Base-by-base conservation (phyloP, 2,329 filamentous ascomycete species). In the Ophiostoma ulmi region DNA sequence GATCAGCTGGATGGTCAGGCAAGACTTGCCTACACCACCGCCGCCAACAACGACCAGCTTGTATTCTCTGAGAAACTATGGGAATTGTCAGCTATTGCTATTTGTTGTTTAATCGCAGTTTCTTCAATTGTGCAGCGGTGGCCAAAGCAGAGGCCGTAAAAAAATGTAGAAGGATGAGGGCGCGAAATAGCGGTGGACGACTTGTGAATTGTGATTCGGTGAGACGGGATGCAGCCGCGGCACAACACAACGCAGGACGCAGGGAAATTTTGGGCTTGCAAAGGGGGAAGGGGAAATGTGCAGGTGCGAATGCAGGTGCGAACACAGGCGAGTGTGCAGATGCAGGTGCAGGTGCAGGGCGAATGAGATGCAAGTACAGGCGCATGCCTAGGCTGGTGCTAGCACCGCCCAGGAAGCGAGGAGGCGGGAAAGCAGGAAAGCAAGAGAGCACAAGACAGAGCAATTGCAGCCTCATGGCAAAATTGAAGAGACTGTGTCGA, bases 1-100 rank as follows among this genome's bases (percentile, higher is more conserved):
- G 78, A 92, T 93, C 82, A 94, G 88, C 85, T 98, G 95, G 79
- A 99, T 98, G 72, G 95, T 98, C 85, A 99, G 88, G 84, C 95
- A 98, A 73, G 94, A 98, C 86, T 99, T 99, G 84, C 95, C 95
- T 75, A 99, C 95, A 81, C 95, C 95, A 86, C 95, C 95, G 78
- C 96, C 95, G 77, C 95, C 95, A 75, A 99, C 94, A 73, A 98
- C 95, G 73, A 99, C 95, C 83, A 97, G 83, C 84, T 97, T 97
- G 83, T 97, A 97, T 84, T 95, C 92, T 87, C 92, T 86, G 80
- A 94, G 84, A 79, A 94, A 94, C 91, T 94, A 78, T 52, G 1
- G 38, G 14, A 39, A 36, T 39, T 35, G 35, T 52, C 31, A 44
- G 58, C n/a, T 35, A 8, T 11, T 44, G 41, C 6, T 17, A 17